Percentiles rank a stretch among this genome's conserved stretches.
phyloP scores from a whole-genome alignment of 164 flowering plant species.

The Vitis amurensis region DNA sequence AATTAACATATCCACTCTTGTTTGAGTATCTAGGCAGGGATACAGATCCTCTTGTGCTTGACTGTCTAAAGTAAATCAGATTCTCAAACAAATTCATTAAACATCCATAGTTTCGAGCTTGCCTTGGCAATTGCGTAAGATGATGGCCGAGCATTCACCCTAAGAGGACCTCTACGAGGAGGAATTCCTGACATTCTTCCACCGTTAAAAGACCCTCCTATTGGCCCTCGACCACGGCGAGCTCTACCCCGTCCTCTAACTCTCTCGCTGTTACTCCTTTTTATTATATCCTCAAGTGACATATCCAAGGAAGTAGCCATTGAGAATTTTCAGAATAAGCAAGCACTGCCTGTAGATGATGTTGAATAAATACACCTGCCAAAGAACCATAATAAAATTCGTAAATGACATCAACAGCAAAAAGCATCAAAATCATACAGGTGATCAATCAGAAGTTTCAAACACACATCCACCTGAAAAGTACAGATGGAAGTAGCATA shows the following conservation, averaged over 20 bases:
- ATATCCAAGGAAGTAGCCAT: constrained; percentile 77
- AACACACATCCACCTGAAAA: no score
- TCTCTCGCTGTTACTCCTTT: constrained; percentile 44
- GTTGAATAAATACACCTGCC: background rate
- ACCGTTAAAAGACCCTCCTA: constrained; percentile 44
- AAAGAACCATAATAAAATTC: background rate
- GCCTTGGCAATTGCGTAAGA: constrained; percentile 79
- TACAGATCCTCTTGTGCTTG: constrained; percentile 21
- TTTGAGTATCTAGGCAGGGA: constrained; percentile 18
- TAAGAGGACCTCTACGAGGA: constrained; percentile 54
- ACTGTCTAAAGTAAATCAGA: constrained; percentile 33
- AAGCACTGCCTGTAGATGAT: background rate
- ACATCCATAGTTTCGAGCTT: constrained; percentile 72
- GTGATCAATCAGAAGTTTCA: no score
- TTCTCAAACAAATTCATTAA: constrained; percentile 50
- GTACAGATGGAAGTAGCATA: no score
- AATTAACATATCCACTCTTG: constrained; percentile 22
- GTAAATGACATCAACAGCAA: no score
- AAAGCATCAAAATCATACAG: no score
- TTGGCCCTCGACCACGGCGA: constrained; percentile 56
- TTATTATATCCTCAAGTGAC: constrained; percentile 82
- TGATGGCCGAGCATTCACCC: constrained; percentile 71
- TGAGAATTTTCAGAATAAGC: background rate
- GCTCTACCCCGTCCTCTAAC: constrained; percentile 64
- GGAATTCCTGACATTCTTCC: constrained; percentile 49